A percentile compares a stretch with the other conserved stretches of the same genome.
Evolutionary conservation across 768 basidiomycete species (phyloP).

Genomic region (Mycena indigotica): DNA sequence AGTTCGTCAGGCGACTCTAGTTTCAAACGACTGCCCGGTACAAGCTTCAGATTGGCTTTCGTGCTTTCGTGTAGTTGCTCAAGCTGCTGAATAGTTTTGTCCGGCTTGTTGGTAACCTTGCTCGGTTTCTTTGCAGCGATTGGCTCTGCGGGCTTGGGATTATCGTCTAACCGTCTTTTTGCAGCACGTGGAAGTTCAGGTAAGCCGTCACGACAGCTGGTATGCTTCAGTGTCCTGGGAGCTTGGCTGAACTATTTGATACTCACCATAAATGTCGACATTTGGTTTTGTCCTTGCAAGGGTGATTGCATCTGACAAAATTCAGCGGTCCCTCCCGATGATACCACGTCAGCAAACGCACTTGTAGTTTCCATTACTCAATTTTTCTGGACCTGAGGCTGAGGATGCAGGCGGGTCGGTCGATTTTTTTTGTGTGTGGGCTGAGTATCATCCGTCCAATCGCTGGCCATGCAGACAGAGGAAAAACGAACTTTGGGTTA

Average conservation of each 20-base stretch:
- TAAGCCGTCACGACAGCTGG: conserved; percentile 77
- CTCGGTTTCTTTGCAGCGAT: conserved; percentile 16
- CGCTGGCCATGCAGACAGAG: neutral
- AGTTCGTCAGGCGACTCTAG: conserved; percentile 31
- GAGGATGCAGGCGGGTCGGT: conserved; percentile 3
- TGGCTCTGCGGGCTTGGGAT: conserved; percentile 6
- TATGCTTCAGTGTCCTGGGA: neutral
- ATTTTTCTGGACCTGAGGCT: conserved; percentile 33
- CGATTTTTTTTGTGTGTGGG: conserved; percentile 14
- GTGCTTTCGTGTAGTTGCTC: conserved; percentile 47
- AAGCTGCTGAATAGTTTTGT: conserved; percentile 40
- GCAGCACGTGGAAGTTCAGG: conserved; percentile 45
- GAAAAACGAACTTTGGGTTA: conserved; percentile 34
- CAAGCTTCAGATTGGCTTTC: conserved; percentile 41
- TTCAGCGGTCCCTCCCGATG: neutral
- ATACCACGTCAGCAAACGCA: conserved; percentile 31
- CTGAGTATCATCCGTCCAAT: too few species aligned
- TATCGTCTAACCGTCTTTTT: conserved; percentile 23
- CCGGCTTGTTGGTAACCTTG: conserved; percentile 28
- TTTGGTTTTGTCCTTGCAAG: conserved; percentile 73
- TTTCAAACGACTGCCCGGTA: conserved; percentile 48
- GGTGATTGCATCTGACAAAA: conserved; percentile 67
- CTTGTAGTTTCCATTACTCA: conserved; percentile 69
- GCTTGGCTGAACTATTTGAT: conserved; percentile 8
- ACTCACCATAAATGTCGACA: conserved; percentile 78